These are phyloP conservation scores for Hibiscus mutabilis DNA, from an alignment of 345 rosid species.

Conservation along the genomic window DNA sequence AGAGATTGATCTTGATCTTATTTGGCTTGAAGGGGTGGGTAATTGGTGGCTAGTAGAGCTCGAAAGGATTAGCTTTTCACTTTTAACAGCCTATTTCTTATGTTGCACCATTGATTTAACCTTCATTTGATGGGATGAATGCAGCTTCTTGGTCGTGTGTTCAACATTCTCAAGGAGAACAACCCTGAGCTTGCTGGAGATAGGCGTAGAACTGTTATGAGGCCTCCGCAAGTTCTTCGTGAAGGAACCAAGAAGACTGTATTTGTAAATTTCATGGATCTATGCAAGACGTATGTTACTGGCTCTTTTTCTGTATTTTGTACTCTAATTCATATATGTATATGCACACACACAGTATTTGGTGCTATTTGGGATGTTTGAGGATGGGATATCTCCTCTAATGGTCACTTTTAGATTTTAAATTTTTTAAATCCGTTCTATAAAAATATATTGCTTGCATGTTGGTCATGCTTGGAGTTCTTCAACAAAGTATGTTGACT, in stretches of 20 bases:
- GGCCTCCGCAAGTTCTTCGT: slow-evolving; percentile 96
- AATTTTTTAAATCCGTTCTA: background rate
- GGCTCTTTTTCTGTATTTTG: background rate
- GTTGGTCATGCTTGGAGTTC: background rate
- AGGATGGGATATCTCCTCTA: background rate
- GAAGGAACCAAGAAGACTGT: slow-evolving; percentile 99
- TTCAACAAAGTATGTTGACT: background rate
- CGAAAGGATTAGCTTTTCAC: too few species aligned
- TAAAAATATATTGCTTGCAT: background rate
- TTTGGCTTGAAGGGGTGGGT: too few species aligned
- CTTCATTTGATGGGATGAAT: slow-evolving; percentile 6
- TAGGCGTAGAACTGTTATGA: slow-evolving; percentile 94
- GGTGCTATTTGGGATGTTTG: background rate
- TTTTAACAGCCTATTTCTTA: too few species aligned
- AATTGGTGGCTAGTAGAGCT: too few species aligned
- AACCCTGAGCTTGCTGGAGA: slow-evolving; percentile 97
- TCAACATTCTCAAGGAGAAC: slow-evolving; percentile 83
- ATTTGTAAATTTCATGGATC: slow-evolving; percentile 93
- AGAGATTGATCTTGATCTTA: too few species aligned
- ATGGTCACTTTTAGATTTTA: too few species aligned
- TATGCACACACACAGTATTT: background rate
- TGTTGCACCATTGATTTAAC: background rate
- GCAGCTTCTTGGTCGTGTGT: slow-evolving; percentile 90
- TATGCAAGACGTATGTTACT: slow-evolving; percentile 69
- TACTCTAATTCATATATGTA: background rate